A percentile compares a stretch with the other conserved stretches of the same genome.
These are phyloP conservation scores for Agapanthus africanus DNA, from an alignment of 106 monocot genomes.

Conservation along the genomic window DNA sequence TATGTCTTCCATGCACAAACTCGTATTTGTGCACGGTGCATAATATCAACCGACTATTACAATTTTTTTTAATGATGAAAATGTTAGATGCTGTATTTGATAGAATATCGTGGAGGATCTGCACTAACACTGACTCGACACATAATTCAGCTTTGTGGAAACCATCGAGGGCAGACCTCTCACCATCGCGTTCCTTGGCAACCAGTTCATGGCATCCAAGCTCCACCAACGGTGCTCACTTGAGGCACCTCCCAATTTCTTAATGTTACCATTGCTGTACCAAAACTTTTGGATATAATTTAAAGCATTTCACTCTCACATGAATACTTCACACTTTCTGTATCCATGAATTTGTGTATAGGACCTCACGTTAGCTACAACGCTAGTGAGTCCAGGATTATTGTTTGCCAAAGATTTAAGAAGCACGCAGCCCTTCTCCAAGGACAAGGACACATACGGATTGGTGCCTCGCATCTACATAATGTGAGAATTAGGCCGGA, in stretches of 20 bases:
- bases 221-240: slow-evolving; percentile 3
- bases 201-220: not conserved
- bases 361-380: slow-evolving; percentile 2
- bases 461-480: slow-evolving; percentile 34
- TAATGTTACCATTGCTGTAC: too few species aligned
- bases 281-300: too few species aligned
- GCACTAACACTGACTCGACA: not conserved
- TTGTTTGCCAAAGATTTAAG: not conserved
- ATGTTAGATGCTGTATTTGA: not conserved
- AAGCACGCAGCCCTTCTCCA: not conserved
- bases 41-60: too few species aligned
- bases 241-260: not conserved
- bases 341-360: too few species aligned
- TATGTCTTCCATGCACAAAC: too few species aligned
- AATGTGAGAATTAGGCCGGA: too few species aligned
- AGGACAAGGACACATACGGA: slow-evolving; percentile 23
- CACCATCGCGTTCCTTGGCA: not conserved
- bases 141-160: not conserved
- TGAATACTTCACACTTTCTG: too few species aligned
- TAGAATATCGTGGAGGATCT: not conserved
- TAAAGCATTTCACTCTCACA: too few species aligned
- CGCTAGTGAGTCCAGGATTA: not conserved
- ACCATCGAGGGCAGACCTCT: not conserved
- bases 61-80: too few species aligned
- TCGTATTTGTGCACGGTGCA: too few species aligned